Conservation (phyloP, 768 basidiomycete genomes). For the Leccinum arenicola region DNA sequence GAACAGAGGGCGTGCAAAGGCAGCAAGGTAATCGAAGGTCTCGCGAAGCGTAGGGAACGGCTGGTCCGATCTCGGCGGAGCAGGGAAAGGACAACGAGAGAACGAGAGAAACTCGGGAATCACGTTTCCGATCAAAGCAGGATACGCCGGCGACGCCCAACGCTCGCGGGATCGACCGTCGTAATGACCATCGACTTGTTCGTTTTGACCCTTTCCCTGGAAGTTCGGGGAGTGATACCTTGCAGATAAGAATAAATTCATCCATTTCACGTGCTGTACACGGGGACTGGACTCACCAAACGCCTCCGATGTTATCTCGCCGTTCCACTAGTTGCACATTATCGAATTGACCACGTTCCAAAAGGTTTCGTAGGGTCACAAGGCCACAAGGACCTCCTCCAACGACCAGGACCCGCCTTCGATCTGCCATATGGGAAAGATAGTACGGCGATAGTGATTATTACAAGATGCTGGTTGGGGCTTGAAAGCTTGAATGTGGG, state of each 20-base stretch:
- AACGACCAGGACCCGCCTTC: conserved; percentile 37
- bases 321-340: conserved; percentile 47
- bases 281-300: conserved; percentile 37
- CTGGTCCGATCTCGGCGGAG: conserved; percentile 20
- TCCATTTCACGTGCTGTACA: neutral
- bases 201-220: neutral
- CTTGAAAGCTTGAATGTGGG: neutral
- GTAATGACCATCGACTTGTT: neutral
- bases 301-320: conserved; percentile 45
- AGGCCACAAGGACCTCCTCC: conserved; percentile 49
- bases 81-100: conserved; percentile 30
- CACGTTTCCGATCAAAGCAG: conserved; percentile 48
- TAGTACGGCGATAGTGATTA: neutral
- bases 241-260: neutral
- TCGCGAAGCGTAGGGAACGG: conserved; percentile 31
- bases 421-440: neutral
- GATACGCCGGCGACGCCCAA: conserved; percentile 51
- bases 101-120: conserved; percentile 40
- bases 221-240: conserved; percentile 14
- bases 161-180: conserved; percentile 5
- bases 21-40: conserved; percentile 27
- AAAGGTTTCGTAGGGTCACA: conserved; percentile 47
- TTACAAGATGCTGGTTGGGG: neutral
- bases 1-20: conserved; percentile 25
- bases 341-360: conserved; percentile 40